These are phyloP conservation scores for Exserohilum turcica DNA, from an alignment of 2,329 filamentous ascomycete species.

Conservation along the genomic window DNA sequence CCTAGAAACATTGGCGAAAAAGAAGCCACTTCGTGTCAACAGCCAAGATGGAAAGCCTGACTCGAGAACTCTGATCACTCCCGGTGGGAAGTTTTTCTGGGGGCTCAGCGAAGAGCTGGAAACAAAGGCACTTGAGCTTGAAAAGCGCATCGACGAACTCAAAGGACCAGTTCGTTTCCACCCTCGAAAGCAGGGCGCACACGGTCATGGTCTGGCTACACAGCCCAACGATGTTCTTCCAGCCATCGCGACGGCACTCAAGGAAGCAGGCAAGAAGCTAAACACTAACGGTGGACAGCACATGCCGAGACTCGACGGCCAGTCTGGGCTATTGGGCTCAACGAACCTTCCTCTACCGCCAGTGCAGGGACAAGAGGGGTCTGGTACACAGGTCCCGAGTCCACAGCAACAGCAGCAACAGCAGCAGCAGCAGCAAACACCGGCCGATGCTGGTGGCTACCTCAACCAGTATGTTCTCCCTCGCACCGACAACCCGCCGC, in stretches of 20 bases:
- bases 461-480: constrained; percentile 46
- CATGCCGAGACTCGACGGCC: constrained; percentile 34
- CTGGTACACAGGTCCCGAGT: constrained; percentile 19
- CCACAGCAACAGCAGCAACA: constrained; percentile 35
- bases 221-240: constrained; percentile 41
- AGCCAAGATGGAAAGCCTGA: constrained; percentile 52
- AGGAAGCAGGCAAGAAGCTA: constrained; percentile 44
- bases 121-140: constrained; percentile 70
- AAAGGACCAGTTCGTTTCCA: constrained; percentile 39
- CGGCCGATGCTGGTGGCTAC: constrained; percentile 41
- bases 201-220: constrained; percentile 17
- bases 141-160: constrained; percentile 53
- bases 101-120: constrained; percentile 73
- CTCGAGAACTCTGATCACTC: constrained; percentile 71
- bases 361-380: constrained; percentile 28
- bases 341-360: constrained; percentile 32
- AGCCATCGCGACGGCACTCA: constrained; percentile 44
- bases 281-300: constrained; percentile 31
- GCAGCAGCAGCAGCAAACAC: constrained; percentile 39
- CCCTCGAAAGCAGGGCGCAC: constrained; percentile 29
- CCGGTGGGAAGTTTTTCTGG: constrained; percentile 76
- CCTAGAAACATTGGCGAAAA: constrained; percentile 60
- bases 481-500: constrained; percentile 41
- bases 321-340: constrained; percentile 28
- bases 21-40: constrained; percentile 54